phyloP scores from a whole-genome alignment of 148 eudicot genomes.

The Cornus suecica region DNA sequence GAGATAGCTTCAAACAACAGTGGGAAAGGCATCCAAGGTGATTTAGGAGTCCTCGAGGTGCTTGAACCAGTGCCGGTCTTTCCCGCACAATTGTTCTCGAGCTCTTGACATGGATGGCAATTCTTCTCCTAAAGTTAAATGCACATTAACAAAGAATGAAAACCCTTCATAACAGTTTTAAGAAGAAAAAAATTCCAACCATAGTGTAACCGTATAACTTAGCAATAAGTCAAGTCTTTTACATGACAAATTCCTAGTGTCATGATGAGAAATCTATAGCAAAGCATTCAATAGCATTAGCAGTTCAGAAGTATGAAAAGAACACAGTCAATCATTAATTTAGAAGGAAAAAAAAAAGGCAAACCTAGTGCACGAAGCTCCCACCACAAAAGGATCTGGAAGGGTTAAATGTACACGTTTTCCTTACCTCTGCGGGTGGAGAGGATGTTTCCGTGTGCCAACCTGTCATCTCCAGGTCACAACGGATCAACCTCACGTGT shows the following conservation, averaged over 20 bases:
- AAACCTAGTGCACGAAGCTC: too few species aligned
- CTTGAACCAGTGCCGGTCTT: constrained; percentile 21
- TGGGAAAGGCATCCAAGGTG: constrained; percentile 43
- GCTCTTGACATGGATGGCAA: neutral
- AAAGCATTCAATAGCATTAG: neutral
- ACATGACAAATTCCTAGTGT: neutral
- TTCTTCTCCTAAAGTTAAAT: constrained; percentile 14
- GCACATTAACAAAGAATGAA: neutral
- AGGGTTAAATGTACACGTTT: too few species aligned
- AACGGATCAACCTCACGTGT: too few species aligned
- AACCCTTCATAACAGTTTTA: neutral
- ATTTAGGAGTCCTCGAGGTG: constrained; percentile 25
- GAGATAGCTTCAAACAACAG: constrained; percentile 36
- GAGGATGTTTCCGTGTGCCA: too few species aligned
- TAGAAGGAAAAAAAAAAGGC: too few species aligned
- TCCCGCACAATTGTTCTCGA: constrained; percentile 4
- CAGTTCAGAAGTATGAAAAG: neutral
- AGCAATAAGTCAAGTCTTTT: neutral
- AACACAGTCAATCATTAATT: neutral
- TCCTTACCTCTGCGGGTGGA: too few species aligned
- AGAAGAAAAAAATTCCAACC: neutral
- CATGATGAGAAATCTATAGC: neutral
- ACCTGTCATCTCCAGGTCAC: too few species aligned
- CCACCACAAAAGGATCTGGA: too few species aligned
- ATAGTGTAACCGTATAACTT: neutral